Evolutionary conservation across 495 filamentous ascomycete species (phyloP), one percentile per base, ranked within the genome.

Genomic region (Penicillium odoratum): DNA sequence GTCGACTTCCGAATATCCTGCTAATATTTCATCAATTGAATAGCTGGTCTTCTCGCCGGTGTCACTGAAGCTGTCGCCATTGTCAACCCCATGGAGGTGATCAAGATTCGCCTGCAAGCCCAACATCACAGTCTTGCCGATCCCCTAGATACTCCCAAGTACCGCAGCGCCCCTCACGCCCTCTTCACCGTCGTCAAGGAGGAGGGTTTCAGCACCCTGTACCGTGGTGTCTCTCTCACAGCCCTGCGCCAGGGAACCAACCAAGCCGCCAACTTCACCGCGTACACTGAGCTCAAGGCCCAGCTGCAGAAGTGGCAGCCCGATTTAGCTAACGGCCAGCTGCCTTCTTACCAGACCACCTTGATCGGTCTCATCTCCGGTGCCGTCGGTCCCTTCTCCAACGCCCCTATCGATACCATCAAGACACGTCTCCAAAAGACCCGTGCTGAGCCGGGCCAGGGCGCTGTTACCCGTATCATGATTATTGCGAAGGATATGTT

Each of bases 201-300:
- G 73, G 94, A 98, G 77, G 94, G 94, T 1, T 69, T 90, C 69
- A 85, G 88, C 53, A 86, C 91, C 5, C 74, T 98, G 34, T 98
- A 96, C 73, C 88, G 94, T 48, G 94, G 94, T 63, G 93, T 98
- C 13, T 90, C 89, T 16, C 83, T 98, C 21, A 98, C 94, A 3
- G 94, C 92, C 2, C 83, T 98, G 54, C 84, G 94, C 51, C 94
- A 98, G 74, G 94, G 93, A 55, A 92, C 86, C 56, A 98, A 99
- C 78, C 94, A 99, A 78, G 94, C 95, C 10, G 89, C 95, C 69
- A 99, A 99, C 81, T 99, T 99, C 81, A 97, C 93, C 29, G 95
- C 95, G 10, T 99, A 99, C 76, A 91, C 89, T 1, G 88, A 97
- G 74, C 87, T 98, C 73, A 95, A 96, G 78, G 82, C 87, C 55